A percentile compares a stretch with the other conserved stretches of the same genome.
Conservation (phyloP, 2,329 filamentous ascomycete genomes). For the Geosmithia flava region DNA sequence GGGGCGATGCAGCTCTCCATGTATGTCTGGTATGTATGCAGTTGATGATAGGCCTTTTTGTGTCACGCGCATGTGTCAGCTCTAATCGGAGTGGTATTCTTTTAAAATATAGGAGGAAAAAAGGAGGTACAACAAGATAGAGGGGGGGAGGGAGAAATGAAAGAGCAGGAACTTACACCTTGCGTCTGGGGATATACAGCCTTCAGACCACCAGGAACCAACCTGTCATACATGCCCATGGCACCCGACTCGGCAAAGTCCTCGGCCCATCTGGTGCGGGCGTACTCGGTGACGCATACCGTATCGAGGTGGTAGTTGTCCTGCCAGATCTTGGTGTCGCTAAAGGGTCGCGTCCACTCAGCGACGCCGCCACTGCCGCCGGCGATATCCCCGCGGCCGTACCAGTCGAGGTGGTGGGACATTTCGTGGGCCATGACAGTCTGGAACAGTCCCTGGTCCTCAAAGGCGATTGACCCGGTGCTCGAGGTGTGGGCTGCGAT, state of each 20-base stretch:
- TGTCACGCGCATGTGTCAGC: background rate
- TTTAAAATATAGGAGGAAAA: too few relatives aligned
- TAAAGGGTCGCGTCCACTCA: too few relatives aligned
- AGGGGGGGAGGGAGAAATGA: background rate
- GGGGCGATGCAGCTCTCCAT: background rate
- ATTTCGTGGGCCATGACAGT: conserved; percentile 8
- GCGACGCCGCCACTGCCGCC: background rate
- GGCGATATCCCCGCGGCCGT: background rate
- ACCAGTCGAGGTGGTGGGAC: conserved; percentile 8
- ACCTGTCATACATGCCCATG: conserved; percentile 11
- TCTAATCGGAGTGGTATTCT: too few relatives aligned
- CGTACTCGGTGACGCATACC: conserved; percentile 7
- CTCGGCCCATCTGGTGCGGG: conserved; percentile 9
- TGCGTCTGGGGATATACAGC: conserved; percentile 7
- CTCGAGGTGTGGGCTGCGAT: background rate
- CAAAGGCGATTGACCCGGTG: conserved; percentile 5
- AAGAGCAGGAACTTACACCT: background rate
- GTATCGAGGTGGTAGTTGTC: conserved; percentile 9
- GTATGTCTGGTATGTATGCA: background rate
- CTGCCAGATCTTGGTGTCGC: conserved; percentile 7
- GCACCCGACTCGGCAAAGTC: conserved; percentile 13
- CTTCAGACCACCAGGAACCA: conserved; percentile 12
- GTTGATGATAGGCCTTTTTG: background rate
- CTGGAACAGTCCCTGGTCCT: conserved; percentile 5
- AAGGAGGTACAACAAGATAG: background rate